Conservation (phyloP, 805 yeast genomes). For the Wickerhamiella allomyrinae region DNA sequence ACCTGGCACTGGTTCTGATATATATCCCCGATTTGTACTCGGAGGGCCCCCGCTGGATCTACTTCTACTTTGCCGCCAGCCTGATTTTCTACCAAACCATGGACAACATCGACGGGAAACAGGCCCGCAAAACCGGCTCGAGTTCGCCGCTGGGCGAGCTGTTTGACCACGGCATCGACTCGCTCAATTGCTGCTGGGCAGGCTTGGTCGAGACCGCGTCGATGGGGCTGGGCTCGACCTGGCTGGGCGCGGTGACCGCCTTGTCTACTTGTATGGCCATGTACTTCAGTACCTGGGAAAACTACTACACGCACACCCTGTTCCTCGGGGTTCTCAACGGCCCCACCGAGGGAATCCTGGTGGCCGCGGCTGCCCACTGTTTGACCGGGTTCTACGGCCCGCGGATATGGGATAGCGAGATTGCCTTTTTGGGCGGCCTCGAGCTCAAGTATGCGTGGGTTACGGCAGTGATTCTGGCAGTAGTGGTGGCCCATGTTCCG, state of each 20-base stretch:
- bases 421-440: slow-evolving; percentile 33
- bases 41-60: slow-evolving; percentile 60
- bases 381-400: slow-evolving; percentile 54
- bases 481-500: slow-evolving; percentile 48
- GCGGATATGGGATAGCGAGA: slow-evolving; percentile 6
- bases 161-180: slow-evolving; percentile 79
- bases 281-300: slow-evolving; percentile 83
- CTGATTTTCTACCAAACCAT: slow-evolving; percentile 86
- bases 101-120: slow-evolving; percentile 95
- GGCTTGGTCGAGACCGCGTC: slow-evolving; percentile 61
- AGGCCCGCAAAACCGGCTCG: slow-evolving; percentile 88
- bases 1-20: slow-evolving; percentile 45
- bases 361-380: slow-evolving; percentile 43
- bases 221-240: slow-evolving; percentile 60
- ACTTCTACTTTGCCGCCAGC: slow-evolving; percentile 64
- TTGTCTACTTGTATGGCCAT: slow-evolving; percentile 36
- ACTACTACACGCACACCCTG: slow-evolving; percentile 74
- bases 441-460: slow-evolving; percentile 23
- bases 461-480: slow-evolving; percentile 17
- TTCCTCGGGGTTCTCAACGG: slow-evolving; percentile 77
- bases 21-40: slow-evolving; percentile 56
- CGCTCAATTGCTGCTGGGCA: slow-evolving; percentile 67
- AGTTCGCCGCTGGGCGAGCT: slow-evolving; percentile 91
- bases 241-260: slow-evolving; percentile 25
- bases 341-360: slow-evolving; percentile 86